These are phyloP conservation scores for Bruguiera hainesii DNA, from an alignment of 441 rosid genomes.

Conservation along the genomic window DNA sequence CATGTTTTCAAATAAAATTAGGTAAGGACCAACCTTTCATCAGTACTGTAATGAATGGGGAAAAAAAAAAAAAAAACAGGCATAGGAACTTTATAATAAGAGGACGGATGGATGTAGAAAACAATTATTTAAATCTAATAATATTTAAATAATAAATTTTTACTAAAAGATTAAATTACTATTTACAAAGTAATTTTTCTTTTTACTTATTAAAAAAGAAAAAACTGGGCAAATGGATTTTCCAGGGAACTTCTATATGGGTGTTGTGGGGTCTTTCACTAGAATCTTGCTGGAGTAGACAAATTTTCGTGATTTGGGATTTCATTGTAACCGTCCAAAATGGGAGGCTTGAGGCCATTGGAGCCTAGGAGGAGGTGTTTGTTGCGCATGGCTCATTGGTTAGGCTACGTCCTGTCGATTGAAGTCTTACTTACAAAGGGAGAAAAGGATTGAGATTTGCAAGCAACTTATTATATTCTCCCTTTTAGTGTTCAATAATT, in stretches of 20 bases:
- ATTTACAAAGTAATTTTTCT: no score
- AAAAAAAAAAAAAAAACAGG: no score
- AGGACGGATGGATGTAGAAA: no score
- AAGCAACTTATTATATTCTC: no score
- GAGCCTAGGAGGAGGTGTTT: background rate
- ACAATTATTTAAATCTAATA: no score
- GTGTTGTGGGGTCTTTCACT: background rate
- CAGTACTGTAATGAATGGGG: no score
- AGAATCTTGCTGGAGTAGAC: conserved; percentile 18
- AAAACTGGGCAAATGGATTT: background rate
- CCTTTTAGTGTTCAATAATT: no score
- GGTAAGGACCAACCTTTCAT: background rate
- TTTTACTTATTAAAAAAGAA: no score
- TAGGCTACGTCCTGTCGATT: background rate
- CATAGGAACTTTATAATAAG: no score
- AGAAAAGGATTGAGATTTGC: background rate
- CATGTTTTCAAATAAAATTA: conserved; percentile 2
- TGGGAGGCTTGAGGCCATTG: conserved; percentile 1
- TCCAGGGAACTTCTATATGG: background rate
- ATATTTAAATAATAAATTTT: no score
- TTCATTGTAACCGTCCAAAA: conserved; percentile 15
- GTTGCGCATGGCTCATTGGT: background rate
- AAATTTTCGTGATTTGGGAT: conserved; percentile 28
- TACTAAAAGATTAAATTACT: no score
- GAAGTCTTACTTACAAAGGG: background rate